Base-by-base conservation (phyloP, 192 early-diverging fungal species). In the Kappamyces sp. region DNA sequence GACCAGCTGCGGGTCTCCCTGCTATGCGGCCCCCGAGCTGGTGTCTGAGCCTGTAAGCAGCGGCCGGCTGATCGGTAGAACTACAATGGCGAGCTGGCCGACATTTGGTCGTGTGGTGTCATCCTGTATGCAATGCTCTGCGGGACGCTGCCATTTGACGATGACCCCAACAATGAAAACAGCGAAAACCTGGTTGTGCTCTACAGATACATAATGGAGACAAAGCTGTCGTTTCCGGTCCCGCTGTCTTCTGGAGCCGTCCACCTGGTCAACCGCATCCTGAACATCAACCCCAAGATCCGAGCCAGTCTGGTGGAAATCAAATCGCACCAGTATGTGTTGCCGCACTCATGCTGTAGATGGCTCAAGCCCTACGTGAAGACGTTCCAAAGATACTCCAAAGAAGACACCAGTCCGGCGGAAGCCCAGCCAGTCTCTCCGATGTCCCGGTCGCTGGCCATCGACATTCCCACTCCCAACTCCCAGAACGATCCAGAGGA, bases 41-140 rank as follows among this genome's bases (percentile, higher is more conserved):
- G 73, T 75, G 46, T 47, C 76, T 14, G 57, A 59, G 43, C 70
- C 76, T 57, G 73, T 58, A 36, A 48, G 71, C 22, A n/a, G 1
- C 38, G 38, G 4, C 29, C 53, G 6, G 47, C 8, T 64, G 8
- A 30, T 68, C 12, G 45, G 2, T 3, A 89, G 32, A 76, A 89
- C 4, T 96, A 96, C 66, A 91, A 91, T 4, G 93, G 93, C 12
- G 85, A 88, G 3, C 81, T 86, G 5, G 93, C 91, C 1, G 93
- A 96, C 71, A 91, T 94, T 53, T 96, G 93, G 93, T 90, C 87
- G 49, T 96, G 93, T 69, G 93, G 93, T 50, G 91, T 96, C 29
- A 96, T 96, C 48, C 63, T 96, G 65, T 93, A 89, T 57, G 91
- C 91, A 1, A 93, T 93, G 91, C 75, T 93, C 4, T 86, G 85